Evolutionary conservation across 768 basidiomycete genomes (phyloP), one percentile per base, ranked within the genome.

Genomic region (Psilocybe cyanescens): DNA sequence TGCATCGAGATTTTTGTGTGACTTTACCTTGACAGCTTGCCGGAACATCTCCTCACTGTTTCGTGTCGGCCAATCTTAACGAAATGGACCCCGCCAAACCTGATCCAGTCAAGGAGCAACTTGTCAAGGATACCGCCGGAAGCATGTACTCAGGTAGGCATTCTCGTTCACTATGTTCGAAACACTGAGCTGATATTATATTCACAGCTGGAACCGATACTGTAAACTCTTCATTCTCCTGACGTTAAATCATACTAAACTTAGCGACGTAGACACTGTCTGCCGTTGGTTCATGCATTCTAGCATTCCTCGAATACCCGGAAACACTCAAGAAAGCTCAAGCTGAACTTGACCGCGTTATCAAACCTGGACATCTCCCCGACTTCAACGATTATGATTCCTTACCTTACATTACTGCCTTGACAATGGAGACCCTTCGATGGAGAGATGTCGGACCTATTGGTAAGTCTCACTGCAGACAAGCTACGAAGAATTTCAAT

Each of bases 251-350:
- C 6, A 28, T 24, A 33, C 24, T 49, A 14, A 52, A 2, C 24
- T 24, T 16, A 9, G 17, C 30, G 0, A 16, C 19, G 19, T 17
- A 71, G 70, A 67, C 73, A 0, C 68, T 71, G 11, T 57, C 69
- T 11, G 57, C 69, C 0, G 58, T 76, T 16, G 54, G 60, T 24
- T 66, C 63, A 3, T 76, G 75, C 59, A 69, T 79, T 35, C 59
- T 77, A 2, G 70, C 65, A 3, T 72, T 78, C 60, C 61, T 71
- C 1, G 53, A 69, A 6, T 54, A 71, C 47, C 78, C 73, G 3
- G 69, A 75, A 4, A 68, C 68, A 7, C 67, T 74, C 12, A 65
- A 62, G 39, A 73, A 68, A 51, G 76, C 75, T 5, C 76, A 78
- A 55, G 63, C 46, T 4, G 74, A 78, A 50, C 60, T 79, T 1